Base-by-base conservation (phyloP, 306 rosid genomes). In the Malus sylvestris region DNA sequence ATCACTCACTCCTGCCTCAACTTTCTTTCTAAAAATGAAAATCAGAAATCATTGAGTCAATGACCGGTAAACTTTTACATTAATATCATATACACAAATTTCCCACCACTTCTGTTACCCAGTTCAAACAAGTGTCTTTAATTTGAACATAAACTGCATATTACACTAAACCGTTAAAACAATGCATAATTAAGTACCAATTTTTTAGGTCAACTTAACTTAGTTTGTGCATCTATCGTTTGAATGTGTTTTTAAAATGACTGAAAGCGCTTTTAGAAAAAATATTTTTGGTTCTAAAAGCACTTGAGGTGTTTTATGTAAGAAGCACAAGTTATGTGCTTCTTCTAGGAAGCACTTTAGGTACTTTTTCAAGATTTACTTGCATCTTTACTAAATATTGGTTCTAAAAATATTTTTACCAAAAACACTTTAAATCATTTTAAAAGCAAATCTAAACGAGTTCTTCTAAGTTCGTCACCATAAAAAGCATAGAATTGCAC, bases 1-100 rank as follows among this genome's bases (percentile, higher is more conserved):
- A 77, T 62, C 70, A 44, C 79, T 57, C 65, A 61, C 58, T 29
- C 70, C 70, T 70, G 68, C 27, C 49, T 67, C 32, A 11, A 29
- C 7, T 33, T 57, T 20, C 8, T 55, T 44, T 57, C 74, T 67
- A 49, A 61, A 74, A 72, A 44, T 14, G 51, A 61, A 74, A 76
- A 60, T 13, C 55, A 42, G 35, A 80, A 71, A 66, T 35, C 71
- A 73, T 8, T 23, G 68, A 1, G 42, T 49, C 46, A 59, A 25
- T 42, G 42, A 10, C 53, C 52, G n/a, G 25, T 11, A 49, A 45
- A 20, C 45, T 20, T 35, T 15, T 13, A 7, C 53, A 57, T 7
- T 57, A 35, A 8, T 33, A 8, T 33, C 68, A 63, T 15, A 62
- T 4, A 27, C 40, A 32, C 69, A 35, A 22, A 22, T 16, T 33